Conservation (phyloP, 768 basidiomycete genomes). For the Ramaria sp. region DNA sequence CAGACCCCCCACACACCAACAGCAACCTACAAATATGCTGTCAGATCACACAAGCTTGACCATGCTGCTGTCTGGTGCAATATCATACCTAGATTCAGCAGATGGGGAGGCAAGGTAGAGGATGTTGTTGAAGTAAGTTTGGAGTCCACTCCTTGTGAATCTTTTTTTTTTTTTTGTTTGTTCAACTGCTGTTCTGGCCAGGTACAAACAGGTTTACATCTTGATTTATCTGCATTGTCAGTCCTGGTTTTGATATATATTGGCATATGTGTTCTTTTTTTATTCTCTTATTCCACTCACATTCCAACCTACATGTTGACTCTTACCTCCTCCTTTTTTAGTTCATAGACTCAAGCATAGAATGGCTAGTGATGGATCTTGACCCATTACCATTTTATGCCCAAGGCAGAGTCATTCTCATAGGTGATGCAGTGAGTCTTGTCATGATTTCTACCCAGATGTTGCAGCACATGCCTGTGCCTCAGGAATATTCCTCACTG, state of each 20-base stretch:
- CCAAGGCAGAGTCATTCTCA: constrained; percentile 29
- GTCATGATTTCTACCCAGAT: neutral
- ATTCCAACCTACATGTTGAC: neutral
- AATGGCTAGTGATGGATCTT: constrained; percentile 38
- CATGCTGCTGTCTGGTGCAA: neutral
- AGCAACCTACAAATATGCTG: neutral
- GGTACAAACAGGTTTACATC: no score
- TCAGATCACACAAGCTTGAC: neutral
- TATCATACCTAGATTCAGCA: constrained; percentile 7
- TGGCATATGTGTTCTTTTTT: no score
- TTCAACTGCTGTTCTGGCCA: neutral
- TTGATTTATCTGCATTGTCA: no score
- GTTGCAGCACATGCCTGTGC: no score
- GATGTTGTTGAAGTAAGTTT: constrained; percentile 13
- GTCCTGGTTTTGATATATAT: no score
- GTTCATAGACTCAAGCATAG: constrained; percentile 40
- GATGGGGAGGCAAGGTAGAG: constrained; percentile 3
- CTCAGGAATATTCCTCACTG: no score
- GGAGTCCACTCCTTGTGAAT: no score
- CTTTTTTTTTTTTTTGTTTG: constrained; percentile 9
- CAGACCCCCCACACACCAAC: no score
- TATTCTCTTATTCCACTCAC: neutral
- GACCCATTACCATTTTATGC: constrained; percentile 29
- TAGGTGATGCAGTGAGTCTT: constrained; percentile 40
- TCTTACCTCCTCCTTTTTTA: constrained; percentile 14